Evolutionary conservation across 148 eudicot genomes (phyloP).

Genomic region (Pouteria glomerata): DNA sequence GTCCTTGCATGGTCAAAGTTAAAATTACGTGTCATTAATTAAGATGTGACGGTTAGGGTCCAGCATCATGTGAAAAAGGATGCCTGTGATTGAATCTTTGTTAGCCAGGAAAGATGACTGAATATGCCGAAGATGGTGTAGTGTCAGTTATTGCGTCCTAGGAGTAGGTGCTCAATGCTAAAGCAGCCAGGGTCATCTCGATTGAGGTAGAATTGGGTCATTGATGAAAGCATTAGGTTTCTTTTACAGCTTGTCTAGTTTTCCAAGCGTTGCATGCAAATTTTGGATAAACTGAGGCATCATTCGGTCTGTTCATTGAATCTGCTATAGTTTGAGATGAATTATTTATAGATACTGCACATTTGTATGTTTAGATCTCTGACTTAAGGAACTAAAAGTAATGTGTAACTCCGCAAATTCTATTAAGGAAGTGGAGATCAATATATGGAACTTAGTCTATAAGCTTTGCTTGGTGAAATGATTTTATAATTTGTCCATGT

Average conservation of each 20-base stretch:
- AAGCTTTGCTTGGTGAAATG: not conserved
- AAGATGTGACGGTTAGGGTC: not conserved
- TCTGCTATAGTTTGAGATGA: not conserved
- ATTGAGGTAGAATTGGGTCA: not conserved
- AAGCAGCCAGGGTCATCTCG: not conserved
- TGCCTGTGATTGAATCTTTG: not conserved
- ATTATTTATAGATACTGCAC: not conserved
- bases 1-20: not conserved
- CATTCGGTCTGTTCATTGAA: not conserved
- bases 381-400: not conserved
- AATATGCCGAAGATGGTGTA: too few species aligned
- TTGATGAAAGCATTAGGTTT: not conserved
- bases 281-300: not conserved
- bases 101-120: not conserved
- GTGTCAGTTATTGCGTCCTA: not conserved
- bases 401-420: not conserved
- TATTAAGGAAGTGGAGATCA: not conserved
- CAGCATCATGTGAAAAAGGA: not conserved
- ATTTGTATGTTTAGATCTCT: not conserved
- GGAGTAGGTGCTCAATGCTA: not conserved
- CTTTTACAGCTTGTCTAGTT: not conserved
- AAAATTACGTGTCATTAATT: too few species aligned
- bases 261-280: not conserved
- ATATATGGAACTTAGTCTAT: not conserved
- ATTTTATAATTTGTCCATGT: not conserved